Evolutionary conservation across 495 filamentous ascomycete species (phyloP), one percentile per base, ranked within the genome.

Genomic region (Neurospora tetraspora): DNA sequence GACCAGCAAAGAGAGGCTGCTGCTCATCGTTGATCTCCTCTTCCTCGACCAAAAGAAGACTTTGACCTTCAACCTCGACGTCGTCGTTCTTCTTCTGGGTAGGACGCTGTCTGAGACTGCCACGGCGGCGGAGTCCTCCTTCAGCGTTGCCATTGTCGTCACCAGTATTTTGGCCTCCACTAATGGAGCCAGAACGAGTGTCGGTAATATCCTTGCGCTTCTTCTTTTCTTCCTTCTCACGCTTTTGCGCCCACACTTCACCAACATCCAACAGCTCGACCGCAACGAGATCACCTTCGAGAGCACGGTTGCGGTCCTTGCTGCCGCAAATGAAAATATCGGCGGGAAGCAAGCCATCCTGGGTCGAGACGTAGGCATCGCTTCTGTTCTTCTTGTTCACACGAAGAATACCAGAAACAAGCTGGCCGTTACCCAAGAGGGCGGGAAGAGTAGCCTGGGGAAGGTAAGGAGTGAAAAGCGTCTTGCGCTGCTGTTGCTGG

Each of bases 71-170:
- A 61, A 99, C 96, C 83, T 99, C 96, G 37, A 99, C 96, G 82
- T 99, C 96, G 75, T 99, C 96, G 72, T 99, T 99, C 88, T 99
- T 99, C 89, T 99, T 99, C 83, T 99, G 96, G 1, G 95, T 98
- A 27, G 96, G 96, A 68, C 96, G 91, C 84, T 98, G 96, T 76
- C 94, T 90, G 75, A 99, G 88, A 86, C 95, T 98, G 72, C 96
- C 96, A 79, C 96, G 91, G 71, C 96, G 89, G 73, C 94, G 90
- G 75, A 99, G 91, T 74, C 93, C 93, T 76, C 95, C 94, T 61
- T 94, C 86, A 71, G 89, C 88, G 73, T 86, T 86, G 71, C 83
- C 86, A 71, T 93, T 89, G 71, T 92, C 92, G 71, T 89, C 87
- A 68, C 85, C 86, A 79, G 91, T 89, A 43, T 85, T 90, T 42